These are phyloP conservation scores for Aspergillus sp. DNA, from an alignment of 2,329 filamentous ascomycete species.

Conservation along the genomic window DNA sequence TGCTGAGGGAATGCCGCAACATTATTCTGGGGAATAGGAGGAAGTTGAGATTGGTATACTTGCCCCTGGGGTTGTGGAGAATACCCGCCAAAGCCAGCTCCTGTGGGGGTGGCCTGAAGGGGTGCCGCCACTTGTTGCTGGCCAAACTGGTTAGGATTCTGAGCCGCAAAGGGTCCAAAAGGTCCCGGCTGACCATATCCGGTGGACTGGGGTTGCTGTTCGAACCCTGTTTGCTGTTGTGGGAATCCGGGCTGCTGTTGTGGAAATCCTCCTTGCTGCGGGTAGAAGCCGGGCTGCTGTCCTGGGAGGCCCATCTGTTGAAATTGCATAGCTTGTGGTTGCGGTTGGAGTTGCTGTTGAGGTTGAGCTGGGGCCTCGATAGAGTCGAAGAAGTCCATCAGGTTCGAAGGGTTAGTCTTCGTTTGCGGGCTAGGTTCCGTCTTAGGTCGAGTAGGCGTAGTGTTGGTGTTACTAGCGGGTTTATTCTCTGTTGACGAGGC, in stretches of 20 bases:
- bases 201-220: conserved; percentile 41
- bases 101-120: conserved; percentile 67
- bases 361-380: conserved; percentile 80
- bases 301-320: conserved; percentile 39
- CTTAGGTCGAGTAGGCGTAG: conserved; percentile 31
- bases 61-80: conserved; percentile 69
- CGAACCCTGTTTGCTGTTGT: conserved; percentile 27
- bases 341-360: conserved; percentile 32
- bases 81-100: conserved; percentile 83
- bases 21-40: conserved; percentile 56
- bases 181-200: conserved; percentile 31
- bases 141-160: conserved; percentile 43
- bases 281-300: conserved; percentile 28
- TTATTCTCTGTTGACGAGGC: conserved; percentile 22
- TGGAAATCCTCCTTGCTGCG: conserved; percentile 40
- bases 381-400: conserved; percentile 94
- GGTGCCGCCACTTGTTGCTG: conserved; percentile 48
- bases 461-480: conserved; percentile 34
- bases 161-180: conserved; percentile 32
- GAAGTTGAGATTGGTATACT: conserved; percentile 46
- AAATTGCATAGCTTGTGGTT: conserved; percentile 44
- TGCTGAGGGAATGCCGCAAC: conserved; percentile 52
- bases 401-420: conserved; percentile 62
- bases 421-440: conserved; percentile 35
- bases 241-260: conserved; percentile 37